Evolutionary conservation across 495 filamentous ascomycete species (phyloP).

Genomic region (Aspergillus panamensis): DNA sequence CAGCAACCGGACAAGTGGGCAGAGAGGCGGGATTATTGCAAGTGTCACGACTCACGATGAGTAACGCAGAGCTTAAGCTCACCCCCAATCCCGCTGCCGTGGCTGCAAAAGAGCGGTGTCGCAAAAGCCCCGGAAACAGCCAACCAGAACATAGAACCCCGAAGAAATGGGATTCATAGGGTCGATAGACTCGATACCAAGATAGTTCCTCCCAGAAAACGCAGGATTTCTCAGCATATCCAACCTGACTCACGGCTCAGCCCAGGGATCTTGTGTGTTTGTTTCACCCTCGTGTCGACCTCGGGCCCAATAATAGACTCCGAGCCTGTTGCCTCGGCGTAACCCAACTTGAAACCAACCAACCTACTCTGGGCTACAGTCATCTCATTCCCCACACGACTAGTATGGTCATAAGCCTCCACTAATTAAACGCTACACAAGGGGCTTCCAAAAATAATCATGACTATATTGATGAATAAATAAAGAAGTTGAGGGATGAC

Average conservation of each 20-base stretch:
- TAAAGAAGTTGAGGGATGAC: background rate
- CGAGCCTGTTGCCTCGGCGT: background rate
- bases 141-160: background rate
- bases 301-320: background rate
- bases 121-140: background rate
- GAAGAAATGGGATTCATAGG: background rate
- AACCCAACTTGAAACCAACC: background rate
- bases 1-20: background rate
- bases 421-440: background rate
- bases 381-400: background rate
- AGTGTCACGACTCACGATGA: no score
- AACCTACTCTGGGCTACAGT: no score
- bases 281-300: background rate
- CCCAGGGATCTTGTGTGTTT: background rate
- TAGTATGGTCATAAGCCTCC: background rate
- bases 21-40: background rate
- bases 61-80: background rate
- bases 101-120: constrained; percentile 19
- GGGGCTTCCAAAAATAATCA: background rate
- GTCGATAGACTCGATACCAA: no score
- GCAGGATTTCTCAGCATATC: background rate
- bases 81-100: background rate
- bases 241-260: background rate
- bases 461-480: background rate
- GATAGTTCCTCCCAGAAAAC: background rate